Evolutionary conservation across 2,329 filamentous ascomycete genomes (phyloP).

Genomic region (Aureobasidium sp.): DNA sequence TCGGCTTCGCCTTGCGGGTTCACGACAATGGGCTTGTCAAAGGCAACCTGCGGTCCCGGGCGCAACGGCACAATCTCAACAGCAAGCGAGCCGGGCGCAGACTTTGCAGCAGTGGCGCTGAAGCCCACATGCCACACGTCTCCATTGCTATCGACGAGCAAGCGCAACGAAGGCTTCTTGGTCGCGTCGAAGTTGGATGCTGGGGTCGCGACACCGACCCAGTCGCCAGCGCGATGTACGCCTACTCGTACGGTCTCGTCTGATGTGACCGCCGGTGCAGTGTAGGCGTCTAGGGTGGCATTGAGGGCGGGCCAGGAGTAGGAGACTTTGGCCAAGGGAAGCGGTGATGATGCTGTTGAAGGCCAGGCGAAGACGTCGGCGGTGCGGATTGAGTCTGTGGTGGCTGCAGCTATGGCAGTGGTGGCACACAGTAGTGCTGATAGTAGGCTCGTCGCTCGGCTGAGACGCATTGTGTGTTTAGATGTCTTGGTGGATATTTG

Average conservation of each 20-base stretch:
- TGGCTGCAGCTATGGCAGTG: conserved; percentile 27
- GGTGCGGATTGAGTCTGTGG: conserved; percentile 22
- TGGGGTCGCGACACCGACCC: conserved; percentile 41
- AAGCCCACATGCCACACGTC: conserved; percentile 41
- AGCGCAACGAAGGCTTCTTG: conserved; percentile 38
- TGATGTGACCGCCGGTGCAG: conserved; percentile 28
- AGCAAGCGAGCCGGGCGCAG: conserved; percentile 23
- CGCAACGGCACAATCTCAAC: conserved; percentile 36
- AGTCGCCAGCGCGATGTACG: conserved; percentile 34
- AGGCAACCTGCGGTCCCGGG: conserved; percentile 35
- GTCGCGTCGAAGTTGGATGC: conserved; percentile 36
- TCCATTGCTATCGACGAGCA: conserved; percentile 39
- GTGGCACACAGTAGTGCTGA: conserved; percentile 7
- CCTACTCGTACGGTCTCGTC: conserved; percentile 40
- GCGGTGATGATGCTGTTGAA: conserved; percentile 29
- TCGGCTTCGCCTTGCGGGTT: conserved; percentile 50
- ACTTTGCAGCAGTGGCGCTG: conserved; percentile 26
- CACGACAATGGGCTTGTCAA: conserved; percentile 50
- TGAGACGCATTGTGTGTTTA: not conserved
- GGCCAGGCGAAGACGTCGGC: conserved; percentile 32
- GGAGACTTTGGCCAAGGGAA: conserved; percentile 38
- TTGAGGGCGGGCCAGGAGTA: conserved; percentile 35
- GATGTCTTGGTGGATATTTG: too few relatives aligned
- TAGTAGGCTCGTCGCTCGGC: not conserved
- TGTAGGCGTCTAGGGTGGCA: conserved; percentile 35